Base-by-base conservation (phyloP, 2,329 filamentous ascomycete genomes). In the Spiromastix sp. region DNA sequence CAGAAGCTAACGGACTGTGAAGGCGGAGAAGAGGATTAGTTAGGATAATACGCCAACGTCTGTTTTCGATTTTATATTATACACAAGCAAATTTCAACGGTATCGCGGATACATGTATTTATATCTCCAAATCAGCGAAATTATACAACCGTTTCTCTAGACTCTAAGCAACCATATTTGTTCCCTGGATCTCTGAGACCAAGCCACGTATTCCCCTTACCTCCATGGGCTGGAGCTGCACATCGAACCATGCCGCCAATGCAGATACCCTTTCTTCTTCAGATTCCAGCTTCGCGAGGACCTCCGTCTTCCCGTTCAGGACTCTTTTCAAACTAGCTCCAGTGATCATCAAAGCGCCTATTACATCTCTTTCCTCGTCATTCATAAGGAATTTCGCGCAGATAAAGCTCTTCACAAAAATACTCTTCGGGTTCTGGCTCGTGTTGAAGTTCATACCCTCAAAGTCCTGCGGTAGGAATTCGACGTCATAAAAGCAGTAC, bases 401-500 rank as follows among this genome's bases (percentile, higher is more conserved):
- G 13, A 79, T 51, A 22, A 79, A 54, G 2, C 51, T 64, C 37
- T 63, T 58, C 8, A 68, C 71, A 51, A 81, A 79, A 50, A 67
- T 72, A 37, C 64, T 71, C 19, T 53, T 51, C 15, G 59, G 54
- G 37, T 57, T 61, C 29, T 63, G 65, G 42, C 70, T 74, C 1
- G 71, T 73, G 30, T 51, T 70, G 45, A 63, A 72, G 52, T 73
- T 81, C 61, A 79, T 64, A 4, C 78, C 60, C 22, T 65, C 66
- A 47, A 75, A 82, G 54, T 83, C 79, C 28, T 61, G 54, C 3
- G 66, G 68, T 21, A 74, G 51, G 52, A 80, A 82, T 53, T 82
- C 78, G 11, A 69, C 61, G 41, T 81, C 74, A 2, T 70, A 68
- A 52, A 85, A 86, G 41, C 68, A 72, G 52, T 83, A 84, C 31